phyloP scores from a whole-genome alignment of 192 early-diverging fungal species.

The Backusella parvicylindrica region DNA sequence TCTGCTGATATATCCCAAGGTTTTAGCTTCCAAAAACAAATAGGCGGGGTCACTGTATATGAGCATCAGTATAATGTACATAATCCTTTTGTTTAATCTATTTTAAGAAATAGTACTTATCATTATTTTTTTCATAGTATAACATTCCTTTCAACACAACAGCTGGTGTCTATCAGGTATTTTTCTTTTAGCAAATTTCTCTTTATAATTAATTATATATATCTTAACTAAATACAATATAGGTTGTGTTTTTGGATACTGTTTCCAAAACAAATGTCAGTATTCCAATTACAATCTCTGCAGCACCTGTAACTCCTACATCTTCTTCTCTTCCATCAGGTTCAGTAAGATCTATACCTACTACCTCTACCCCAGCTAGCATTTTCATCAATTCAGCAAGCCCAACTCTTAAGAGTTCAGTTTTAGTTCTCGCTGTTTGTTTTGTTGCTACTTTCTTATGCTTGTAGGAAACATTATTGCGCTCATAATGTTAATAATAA shows the following conservation, averaged over 20 bases:
- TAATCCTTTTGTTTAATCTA: neutral
- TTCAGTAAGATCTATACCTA: constrained; percentile 88
- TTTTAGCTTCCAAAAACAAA: neutral
- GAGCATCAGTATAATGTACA: constrained; percentile 22
- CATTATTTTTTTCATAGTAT: constrained; percentile 9
- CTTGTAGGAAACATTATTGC: neutral
- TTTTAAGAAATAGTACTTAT: neutral
- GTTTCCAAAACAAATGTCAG: constrained; percentile 6
- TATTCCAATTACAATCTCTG: constrained; percentile 10
- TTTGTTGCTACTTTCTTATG: neutral
- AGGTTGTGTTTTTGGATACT: constrained; percentile 13
- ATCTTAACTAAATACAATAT: neutral
- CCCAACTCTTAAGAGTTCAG: neutral
- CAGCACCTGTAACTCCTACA: constrained; percentile 2
- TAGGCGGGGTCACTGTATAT: neutral
- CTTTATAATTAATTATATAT: neutral
- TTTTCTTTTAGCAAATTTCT: neutral
- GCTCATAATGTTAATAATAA: constrained; percentile 24
- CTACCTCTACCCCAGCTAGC: constrained; percentile 37
- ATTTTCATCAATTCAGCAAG: neutral
- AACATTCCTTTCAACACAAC: constrained; percentile 15
- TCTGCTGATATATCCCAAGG: constrained; percentile 17
- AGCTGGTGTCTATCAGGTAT: constrained; percentile 17
- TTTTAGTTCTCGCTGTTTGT: neutral
- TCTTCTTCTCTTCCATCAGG: neutral